Conservation (phyloP, 2,329 filamentous ascomycete genomes). For the Microcyclospora tardicrescens region DNA sequence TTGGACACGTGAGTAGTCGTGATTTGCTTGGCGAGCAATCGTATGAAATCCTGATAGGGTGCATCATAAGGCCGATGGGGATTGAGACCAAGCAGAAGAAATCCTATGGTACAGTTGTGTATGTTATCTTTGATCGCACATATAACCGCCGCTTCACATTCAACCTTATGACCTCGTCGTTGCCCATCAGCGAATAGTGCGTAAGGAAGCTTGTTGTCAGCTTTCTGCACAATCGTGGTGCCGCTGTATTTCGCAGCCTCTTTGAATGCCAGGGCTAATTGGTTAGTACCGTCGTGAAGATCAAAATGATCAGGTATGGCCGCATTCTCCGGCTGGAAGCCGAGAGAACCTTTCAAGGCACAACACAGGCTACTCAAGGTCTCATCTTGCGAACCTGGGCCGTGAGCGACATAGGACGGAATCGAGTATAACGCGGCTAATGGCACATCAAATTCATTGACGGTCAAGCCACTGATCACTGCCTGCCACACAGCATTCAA, state of each 20-base stretch:
- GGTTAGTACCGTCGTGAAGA: constrained; percentile 7
- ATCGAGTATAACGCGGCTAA: constrained; percentile 16
- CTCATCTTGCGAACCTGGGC: background rate
- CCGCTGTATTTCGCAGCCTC: constrained; percentile 18
- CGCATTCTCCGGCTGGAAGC: constrained; percentile 6
- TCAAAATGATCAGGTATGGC: constrained; percentile 7
- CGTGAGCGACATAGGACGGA: constrained; percentile 4
- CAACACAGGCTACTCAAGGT: constrained; percentile 13
- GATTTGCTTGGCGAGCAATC: constrained; percentile 25
- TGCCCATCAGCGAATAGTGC: background rate
- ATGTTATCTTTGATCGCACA: constrained; percentile 15
- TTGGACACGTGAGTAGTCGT: constrained; percentile 28
- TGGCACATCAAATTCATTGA: constrained; percentile 12
- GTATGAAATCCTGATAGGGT: constrained; percentile 27
- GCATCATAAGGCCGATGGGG: constrained; percentile 26
- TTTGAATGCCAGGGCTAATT: background rate
- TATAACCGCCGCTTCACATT: background rate
- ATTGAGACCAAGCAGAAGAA: constrained; percentile 28
- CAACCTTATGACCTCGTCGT: background rate
- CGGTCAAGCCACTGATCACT: constrained; percentile 9
- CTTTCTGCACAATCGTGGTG: constrained; percentile 18
- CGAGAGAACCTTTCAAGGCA: constrained; percentile 15
- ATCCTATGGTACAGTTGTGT: too few species aligned
- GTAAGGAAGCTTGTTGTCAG: constrained; percentile 18
- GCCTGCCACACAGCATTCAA: constrained; percentile 14